Evolutionary conservation across 768 basidiomycete species (phyloP).

Genomic region (Lenzites betulinus): DNA sequence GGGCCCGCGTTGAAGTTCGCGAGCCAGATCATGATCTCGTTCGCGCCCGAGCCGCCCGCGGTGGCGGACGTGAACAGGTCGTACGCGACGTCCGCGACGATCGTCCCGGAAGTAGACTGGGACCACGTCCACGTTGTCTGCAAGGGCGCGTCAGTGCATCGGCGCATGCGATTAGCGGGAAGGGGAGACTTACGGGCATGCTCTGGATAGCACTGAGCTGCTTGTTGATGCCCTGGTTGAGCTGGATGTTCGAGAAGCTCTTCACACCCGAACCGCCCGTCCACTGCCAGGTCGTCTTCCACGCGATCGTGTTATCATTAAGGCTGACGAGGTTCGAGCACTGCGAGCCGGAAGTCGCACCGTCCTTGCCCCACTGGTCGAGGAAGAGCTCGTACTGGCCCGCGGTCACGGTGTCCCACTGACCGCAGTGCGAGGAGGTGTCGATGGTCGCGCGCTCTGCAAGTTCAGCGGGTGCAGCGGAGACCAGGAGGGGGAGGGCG

Average conservation of each 20-base stretch:
- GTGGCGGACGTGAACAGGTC: conserved; percentile 63
- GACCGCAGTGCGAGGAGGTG: conserved; percentile 40
- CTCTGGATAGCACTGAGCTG: conserved; percentile 53
- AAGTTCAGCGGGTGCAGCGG: conserved; percentile 12
- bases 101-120: conserved; percentile 40
- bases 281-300: conserved; percentile 60
- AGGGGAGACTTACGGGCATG: conserved; percentile 51
- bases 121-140: conserved; percentile 60
- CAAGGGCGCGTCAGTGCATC: background rate
- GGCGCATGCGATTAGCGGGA: too few species aligned
- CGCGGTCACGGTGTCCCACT: conserved; percentile 51
- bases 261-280: conserved; percentile 53
- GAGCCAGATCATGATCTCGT: conserved; percentile 69
- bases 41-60: conserved; percentile 46
- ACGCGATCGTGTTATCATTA: conserved; percentile 44
- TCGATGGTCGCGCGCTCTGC: conserved; percentile 25
- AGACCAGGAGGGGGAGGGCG: conserved; percentile 8
- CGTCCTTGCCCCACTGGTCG: conserved; percentile 47
- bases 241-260: conserved; percentile 61
- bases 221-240: conserved; percentile 51
- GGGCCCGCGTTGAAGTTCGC: conserved; percentile 59
- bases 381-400: conserved; percentile 51
- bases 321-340: conserved; percentile 50
- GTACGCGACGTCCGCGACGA: conserved; percentile 60
- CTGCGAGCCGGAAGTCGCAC: conserved; percentile 50